A percentile compares a stretch with the other conserved stretches of the same genome.
Evolutionary conservation across 2,329 filamentous ascomycete species (phyloP).

Genomic region (Ceratocystis papillata): DNA sequence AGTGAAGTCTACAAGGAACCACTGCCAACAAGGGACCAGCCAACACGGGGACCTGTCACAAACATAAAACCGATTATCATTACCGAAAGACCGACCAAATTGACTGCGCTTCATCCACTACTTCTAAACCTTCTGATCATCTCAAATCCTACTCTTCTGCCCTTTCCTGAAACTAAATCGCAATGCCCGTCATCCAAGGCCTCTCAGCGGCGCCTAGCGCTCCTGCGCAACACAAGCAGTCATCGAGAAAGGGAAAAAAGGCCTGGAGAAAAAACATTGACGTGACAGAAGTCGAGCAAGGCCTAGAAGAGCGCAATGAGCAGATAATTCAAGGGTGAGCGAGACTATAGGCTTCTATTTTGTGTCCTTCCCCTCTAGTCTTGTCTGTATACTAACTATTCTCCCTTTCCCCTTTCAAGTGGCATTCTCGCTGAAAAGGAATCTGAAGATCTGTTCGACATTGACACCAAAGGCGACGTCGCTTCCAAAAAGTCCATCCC

Average conservation of each 20-base stretch:
- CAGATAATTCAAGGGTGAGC: slow-evolving; percentile 80
- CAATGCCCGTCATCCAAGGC: slow-evolving; percentile 46
- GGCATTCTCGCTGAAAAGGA: slow-evolving; percentile 76
- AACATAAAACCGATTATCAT: too few relatives aligned
- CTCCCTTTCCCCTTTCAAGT: slow-evolving; percentile 36
- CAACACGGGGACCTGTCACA: too few relatives aligned
- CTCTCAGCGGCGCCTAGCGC: slow-evolving; percentile 44
- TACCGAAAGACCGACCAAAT: too few relatives aligned
- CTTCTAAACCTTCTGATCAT: slow-evolving; percentile 23
- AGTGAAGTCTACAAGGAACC: too few relatives aligned
- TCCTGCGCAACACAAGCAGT: slow-evolving; percentile 73
- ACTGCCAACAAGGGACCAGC: too few relatives aligned
- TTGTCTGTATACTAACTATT: slow-evolving; percentile 17
- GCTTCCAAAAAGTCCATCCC: slow-evolving; percentile 53
- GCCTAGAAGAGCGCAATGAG: slow-evolving; percentile 72
- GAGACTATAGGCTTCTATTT: not conserved
- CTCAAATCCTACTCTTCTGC: slow-evolving; percentile 14
- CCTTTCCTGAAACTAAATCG: slow-evolving; percentile 18
- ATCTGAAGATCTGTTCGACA: slow-evolving; percentile 71
- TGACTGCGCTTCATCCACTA: too few relatives aligned
- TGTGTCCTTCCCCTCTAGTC: slow-evolving; percentile 25
- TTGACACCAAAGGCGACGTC: slow-evolving; percentile 65
- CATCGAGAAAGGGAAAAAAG: slow-evolving; percentile 94
- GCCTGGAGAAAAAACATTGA: slow-evolving; percentile 99
- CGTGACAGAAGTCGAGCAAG: slow-evolving; percentile 71